Percentiles rank a stretch among this genome's conserved stretches.
These are phyloP conservation scores for Backusella macrospora DNA, from an alignment of 192 early-diverging fungal species.

Conservation along the genomic window DNA sequence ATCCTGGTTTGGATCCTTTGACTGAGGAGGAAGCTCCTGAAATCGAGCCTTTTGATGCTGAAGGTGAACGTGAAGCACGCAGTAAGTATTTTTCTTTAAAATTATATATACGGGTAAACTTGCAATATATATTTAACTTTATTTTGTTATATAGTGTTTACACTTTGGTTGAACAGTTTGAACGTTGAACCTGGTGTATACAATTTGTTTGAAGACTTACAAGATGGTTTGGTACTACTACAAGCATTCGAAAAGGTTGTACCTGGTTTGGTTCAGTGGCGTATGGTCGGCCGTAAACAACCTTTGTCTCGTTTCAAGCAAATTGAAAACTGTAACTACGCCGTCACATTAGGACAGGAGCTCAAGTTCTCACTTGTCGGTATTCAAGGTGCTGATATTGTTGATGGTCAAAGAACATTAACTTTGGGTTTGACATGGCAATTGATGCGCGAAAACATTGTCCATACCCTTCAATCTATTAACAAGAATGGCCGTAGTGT, in stretches of 20 bases:
- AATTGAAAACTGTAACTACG: conserved; percentile 98
- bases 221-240: conserved; percentile 89
- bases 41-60: conserved; percentile 81
- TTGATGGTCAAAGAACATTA: conserved; percentile 86
- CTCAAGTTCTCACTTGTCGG: conserved; percentile 90
- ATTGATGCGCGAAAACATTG: conserved; percentile 97
- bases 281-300: conserved; percentile 80
- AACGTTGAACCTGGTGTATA: conserved; percentile 97
- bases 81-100: conserved; percentile 40
- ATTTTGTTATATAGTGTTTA: conserved; percentile 68
- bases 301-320: conserved; percentile 91
- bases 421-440: conserved; percentile 97
- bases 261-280: conserved; percentile 92
- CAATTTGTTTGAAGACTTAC: conserved; percentile 96
- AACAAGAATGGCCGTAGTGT: conserved; percentile 81
- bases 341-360: conserved; percentile 83
- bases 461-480: conserved; percentile 88
- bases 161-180: conserved; percentile 97
- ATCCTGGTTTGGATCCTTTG: conserved; percentile 92
- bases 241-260: conserved; percentile 96
- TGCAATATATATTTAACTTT: neutral
- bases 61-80: conserved; percentile 85
- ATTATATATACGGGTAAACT: no score
- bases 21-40: conserved; percentile 90
- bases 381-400: conserved; percentile 95